Conservation (phyloP, 75 land plant genomes). For the Sequoiadendron giganteum region DNA sequence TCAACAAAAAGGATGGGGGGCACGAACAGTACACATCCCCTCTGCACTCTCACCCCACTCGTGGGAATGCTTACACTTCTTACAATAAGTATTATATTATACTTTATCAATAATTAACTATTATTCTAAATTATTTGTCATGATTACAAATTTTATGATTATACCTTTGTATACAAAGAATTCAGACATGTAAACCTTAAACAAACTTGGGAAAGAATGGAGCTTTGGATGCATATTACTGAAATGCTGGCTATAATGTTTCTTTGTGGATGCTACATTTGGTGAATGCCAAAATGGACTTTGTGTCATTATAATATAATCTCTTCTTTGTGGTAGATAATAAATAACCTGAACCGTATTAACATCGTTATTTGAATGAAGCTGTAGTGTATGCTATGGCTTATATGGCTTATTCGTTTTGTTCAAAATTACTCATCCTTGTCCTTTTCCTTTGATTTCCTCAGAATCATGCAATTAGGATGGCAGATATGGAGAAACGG, state of each 20-base stretch:
- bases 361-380: not conserved
- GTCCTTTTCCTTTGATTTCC: conserved; percentile 3
- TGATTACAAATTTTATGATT: too few species aligned
- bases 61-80: too few species aligned
- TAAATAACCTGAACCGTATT: not conserved
- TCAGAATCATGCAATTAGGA: conserved; percentile 79
- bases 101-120: too few species aligned
- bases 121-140: too few species aligned
- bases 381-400: not conserved
- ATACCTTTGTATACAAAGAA: too few species aligned
- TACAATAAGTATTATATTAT: too few species aligned
- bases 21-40: too few species aligned
- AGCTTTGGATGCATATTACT: not conserved
- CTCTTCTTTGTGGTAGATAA: not conserved
- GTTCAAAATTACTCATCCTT: not conserved
- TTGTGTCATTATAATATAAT: not conserved
- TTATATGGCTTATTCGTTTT: not conserved
- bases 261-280: not conserved
- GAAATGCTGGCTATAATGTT: not conserved
- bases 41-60: too few species aligned
- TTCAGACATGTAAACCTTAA: too few species aligned
- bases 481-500: conserved; percentile 57
- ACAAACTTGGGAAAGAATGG: not conserved
- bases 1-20: too few species aligned
- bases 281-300: not conserved